Conservation (phyloP, 2,329 filamentous ascomycete genomes). For the Moelleriella libera region DNA sequence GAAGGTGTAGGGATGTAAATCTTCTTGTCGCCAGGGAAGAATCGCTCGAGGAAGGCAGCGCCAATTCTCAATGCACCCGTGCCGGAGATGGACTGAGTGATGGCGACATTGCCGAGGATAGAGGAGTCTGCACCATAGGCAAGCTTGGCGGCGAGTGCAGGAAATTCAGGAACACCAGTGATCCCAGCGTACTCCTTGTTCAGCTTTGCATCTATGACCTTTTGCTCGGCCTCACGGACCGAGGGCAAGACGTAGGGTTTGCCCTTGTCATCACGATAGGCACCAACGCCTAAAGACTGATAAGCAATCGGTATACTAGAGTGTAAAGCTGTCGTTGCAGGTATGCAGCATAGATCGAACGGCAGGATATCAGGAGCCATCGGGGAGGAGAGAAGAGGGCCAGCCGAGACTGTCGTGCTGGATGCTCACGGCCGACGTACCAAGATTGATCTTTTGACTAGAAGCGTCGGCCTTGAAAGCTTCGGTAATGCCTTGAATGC, state of each 20-base stretch:
- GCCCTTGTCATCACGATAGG: constrained; percentile 95
- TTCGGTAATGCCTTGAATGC: constrained; percentile 67
- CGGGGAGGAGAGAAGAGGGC: constrained; percentile 2
- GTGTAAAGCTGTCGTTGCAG: too few relatives aligned
- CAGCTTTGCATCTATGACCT: constrained; percentile 60
- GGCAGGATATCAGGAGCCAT: not conserved
- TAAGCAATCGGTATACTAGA: constrained; percentile 3
- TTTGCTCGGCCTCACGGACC: constrained; percentile 77
- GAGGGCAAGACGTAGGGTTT: constrained; percentile 97
- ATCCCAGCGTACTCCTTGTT: constrained; percentile 99
- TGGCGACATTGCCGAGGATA: constrained; percentile 66
- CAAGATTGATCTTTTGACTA: constrained; percentile 94
- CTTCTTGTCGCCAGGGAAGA: constrained; percentile 83
- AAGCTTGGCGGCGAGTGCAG: constrained; percentile 76
- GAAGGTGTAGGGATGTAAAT: constrained; percentile 94
- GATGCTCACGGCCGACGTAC: constrained; percentile 27
- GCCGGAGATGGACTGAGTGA: constrained; percentile 96
- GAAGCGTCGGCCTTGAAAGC: constrained; percentile 96
- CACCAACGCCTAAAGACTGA: constrained; percentile 61
- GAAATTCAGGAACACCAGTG: constrained; percentile 89
- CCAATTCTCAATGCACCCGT: constrained; percentile 93
- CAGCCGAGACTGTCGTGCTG: too few relatives aligned
- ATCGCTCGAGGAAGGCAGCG: constrained; percentile 81
- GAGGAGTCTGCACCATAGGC: constrained; percentile 76
- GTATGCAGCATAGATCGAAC: too few relatives aligned